A percentile compares a stretch with the other conserved stretches of the same genome.
These are phyloP conservation scores for Picochlorum sp. DNA, from an alignment of 139 green algal genomes.

Conservation along the genomic window DNA sequence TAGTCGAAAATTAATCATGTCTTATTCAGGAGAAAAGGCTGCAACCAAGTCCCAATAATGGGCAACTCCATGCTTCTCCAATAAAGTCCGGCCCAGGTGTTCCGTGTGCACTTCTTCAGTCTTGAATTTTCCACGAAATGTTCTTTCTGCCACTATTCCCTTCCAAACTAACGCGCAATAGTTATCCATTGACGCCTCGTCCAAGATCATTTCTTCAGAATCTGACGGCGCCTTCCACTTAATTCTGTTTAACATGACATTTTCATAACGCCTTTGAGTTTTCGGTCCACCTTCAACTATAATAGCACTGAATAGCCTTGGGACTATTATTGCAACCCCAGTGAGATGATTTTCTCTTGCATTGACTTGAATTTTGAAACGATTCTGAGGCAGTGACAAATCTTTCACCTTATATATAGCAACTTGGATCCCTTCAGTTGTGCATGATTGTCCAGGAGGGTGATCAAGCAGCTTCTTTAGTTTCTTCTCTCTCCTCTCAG, in stretches of 20 bases:
- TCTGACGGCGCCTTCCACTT: slow-evolving; percentile 68
- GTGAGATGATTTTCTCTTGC: slow-evolving; percentile 55
- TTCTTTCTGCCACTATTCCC: slow-evolving; percentile 45
- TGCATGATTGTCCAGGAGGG: slow-evolving; percentile 15
- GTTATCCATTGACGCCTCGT: slow-evolving; percentile 17
- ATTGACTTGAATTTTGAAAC: slow-evolving; percentile 92
- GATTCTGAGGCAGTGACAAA: slow-evolving; percentile 45
- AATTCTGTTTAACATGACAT: slow-evolving; percentile 93
- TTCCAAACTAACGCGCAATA: slow-evolving; percentile 51
- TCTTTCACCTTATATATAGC: slow-evolving; percentile 33
- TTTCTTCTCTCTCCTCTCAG: slow-evolving; percentile 89
- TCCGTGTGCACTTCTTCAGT: slow-evolving; percentile 26
- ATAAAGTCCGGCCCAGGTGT: slow-evolving; percentile 26
- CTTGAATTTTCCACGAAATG: slow-evolving; percentile 59
- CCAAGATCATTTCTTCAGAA: slow-evolving; percentile 19
- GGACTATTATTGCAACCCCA: slow-evolving; percentile 9
- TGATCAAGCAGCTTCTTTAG: slow-evolving; percentile 77
- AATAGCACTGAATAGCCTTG: slow-evolving; percentile 49
- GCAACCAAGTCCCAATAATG: slow-evolving; percentile 80
- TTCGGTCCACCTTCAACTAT: slow-evolving; percentile 76
- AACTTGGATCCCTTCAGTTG: not conserved
- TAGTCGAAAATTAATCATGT: not conserved
- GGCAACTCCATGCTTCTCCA: slow-evolving; percentile 44
- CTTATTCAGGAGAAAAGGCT: slow-evolving; percentile 26
- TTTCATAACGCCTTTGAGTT: slow-evolving; percentile 61